Base-by-base conservation (phyloP, 305 asterid genomes). In the Solanum aculeatissimum region DNA sequence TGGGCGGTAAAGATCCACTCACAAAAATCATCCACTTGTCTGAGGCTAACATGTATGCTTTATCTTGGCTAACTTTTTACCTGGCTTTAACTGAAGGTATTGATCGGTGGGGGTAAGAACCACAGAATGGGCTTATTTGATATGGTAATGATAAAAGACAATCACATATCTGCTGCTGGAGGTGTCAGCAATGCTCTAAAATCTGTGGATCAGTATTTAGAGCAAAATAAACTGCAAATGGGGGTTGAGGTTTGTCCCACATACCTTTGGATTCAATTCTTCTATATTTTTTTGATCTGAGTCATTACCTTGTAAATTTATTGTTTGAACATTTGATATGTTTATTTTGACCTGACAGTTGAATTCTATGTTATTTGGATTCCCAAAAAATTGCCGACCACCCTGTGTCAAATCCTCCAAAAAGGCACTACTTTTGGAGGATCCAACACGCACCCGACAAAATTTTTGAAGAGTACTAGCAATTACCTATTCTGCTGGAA, bases 81-180 rank as follows among this genome's bases (percentile, higher is more conserved):
- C 68, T 58, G 84, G 83, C 80, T 72, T 43, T 60, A 65, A 53
- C 75, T 83, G 51, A 87, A 94, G 99, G 98, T 97, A 21, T 85
- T 97, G 85, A 93, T 95, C 47, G 98, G 99, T 63, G 98, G 98
- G 19, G 98, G 98, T 49, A 94, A 85, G 89, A 97, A 97, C 83
- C 99, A 95, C 86, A 89, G 98, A 81, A 89, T 95, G 98, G 98
- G 98, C 86, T 91, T 97, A 86, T 97, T 97, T 81, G 95, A 95
- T 86, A 95, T 95, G 99, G 94, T 95, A 77, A 90, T 95, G 98
- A 94, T 97, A 90, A 95, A 97, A 93, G 99, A 97, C 90, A 97
- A 97, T 87, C 98, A 97, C 86, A 92, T 97, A 86, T 97, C 79
- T 51, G 87, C 90, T 80, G 98, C 97, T 71, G 99, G 98, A 66